These are phyloP conservation scores for Globisporangium recalcitrans DNA, from an alignment of 352 stramenopile genomes.

Conservation along the genomic window DNA sequence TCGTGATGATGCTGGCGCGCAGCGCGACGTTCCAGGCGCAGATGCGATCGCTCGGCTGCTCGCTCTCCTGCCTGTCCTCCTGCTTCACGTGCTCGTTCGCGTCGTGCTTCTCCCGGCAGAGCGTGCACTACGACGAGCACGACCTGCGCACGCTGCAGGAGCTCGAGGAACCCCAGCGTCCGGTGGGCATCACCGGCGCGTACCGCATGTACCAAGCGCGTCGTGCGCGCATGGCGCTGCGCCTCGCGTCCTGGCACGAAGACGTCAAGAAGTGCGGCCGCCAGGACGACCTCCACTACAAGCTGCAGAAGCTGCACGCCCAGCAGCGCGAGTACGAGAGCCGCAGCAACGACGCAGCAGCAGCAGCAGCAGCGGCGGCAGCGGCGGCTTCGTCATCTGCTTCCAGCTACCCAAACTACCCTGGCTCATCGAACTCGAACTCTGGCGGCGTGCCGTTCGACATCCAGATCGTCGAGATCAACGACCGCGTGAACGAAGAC, in stretches of 20 bases:
- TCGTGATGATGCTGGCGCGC: slow-evolving; percentile 48
- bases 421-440: slow-evolving; percentile 5
- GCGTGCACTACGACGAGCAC: slow-evolving; percentile 46
- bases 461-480: slow-evolving; percentile 40
- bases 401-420: slow-evolving; percentile 1
- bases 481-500: slow-evolving; percentile 27
- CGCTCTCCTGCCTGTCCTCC: slow-evolving; percentile 24
- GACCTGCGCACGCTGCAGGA: slow-evolving; percentile 52
- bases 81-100: slow-evolving; percentile 9
- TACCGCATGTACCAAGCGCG: slow-evolving; percentile 53
- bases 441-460: slow-evolving; percentile 31
- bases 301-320: slow-evolving; percentile 48
- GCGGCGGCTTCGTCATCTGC: slow-evolving; percentile 9
- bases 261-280: slow-evolving; percentile 41
- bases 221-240: slow-evolving; percentile 41
- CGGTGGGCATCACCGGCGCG: slow-evolving; percentile 45
- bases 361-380: slow-evolving; percentile 15
- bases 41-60: slow-evolving; percentile 32
- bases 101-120: slow-evolving; percentile 16
- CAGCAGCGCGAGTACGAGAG: slow-evolving; percentile 9
- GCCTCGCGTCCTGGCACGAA: slow-evolving; percentile 56
- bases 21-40: slow-evolving; percentile 31
- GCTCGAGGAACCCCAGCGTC: slow-evolving; percentile 37
- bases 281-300: slow-evolving; percentile 40
- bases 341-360: slow-evolving; percentile 7